Evolutionary conservation across 1,284 basidiomycete species (phyloP), one percentile per base, ranked within the genome.

Genomic region (Ceratorhiza oryzae-sativae): DNA sequence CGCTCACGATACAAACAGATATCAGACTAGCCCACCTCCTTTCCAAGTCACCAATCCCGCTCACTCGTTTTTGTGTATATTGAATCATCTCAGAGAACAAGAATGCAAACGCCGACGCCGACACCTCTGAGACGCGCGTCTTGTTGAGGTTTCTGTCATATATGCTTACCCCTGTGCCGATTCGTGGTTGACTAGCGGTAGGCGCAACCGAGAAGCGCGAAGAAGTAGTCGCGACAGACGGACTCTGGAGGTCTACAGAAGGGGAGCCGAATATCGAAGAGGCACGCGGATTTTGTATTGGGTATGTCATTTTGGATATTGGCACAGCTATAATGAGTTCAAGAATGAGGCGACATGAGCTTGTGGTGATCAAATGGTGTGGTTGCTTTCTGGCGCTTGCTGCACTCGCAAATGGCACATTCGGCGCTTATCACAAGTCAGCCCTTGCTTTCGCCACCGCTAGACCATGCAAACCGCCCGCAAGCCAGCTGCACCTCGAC

Each of bases 41-140:
- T 81, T 99, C 97, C 72, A 99, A 85, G 79, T 99, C 97, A 77
- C 93, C 90, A 73, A 99, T 96, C 9, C 96, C 97, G 76, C 87
- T 90, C 68, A 98, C 97, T 65, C 95, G 86, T 77, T 92, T 94
- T 82, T 99, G 97, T 0, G 94, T 96, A 80, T 99, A 99, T 78
- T 94, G 90, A 0, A 98, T 89, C 23, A 95, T 85, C 81, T 97
- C 95, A 8, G 92, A 92, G 81, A 97, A 95, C 74, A 97, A 83
- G 78, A 97, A 97, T 0, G 91, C 87, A 80, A 93, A 95, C 0
- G 94, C 90, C 1, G 90, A 86, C 1, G 89, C 84, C 23, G 92
- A 91, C 61, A 96, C 93, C 79, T 97, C 94, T 4, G 88, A 81
- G 1, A 87, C 86, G 62, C 91, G 87, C 3, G 92, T 88, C 83